Evolutionary conservation across 192 early-diverging fungal genomes (phyloP).

Genomic region (Umbelopsis vinacea): DNA sequence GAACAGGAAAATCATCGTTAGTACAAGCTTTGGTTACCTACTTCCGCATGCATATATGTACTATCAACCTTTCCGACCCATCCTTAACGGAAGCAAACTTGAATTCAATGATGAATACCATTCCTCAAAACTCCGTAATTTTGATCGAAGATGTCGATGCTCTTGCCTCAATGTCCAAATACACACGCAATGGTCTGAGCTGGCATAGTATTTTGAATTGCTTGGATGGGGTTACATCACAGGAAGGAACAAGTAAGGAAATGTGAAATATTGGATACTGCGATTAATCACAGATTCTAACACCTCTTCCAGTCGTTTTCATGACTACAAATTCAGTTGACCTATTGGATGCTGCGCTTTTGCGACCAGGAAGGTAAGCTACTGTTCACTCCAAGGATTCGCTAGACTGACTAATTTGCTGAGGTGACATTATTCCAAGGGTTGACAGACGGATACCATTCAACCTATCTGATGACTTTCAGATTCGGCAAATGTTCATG

Average conservation of each 20-base stretch:
- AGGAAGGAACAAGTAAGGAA: slow-evolving; percentile 11
- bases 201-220: neutral
- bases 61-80: slow-evolving; percentile 3
- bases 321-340: slow-evolving; percentile 12
- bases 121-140: neutral
- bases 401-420: neutral
- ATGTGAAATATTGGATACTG: too few species aligned
- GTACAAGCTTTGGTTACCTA: neutral
- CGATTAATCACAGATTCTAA: neutral
- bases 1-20: slow-evolving; percentile 16
- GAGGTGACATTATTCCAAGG: neutral
- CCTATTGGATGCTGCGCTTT: neutral
- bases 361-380: slow-evolving; percentile 10
- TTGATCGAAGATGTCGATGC: slow-evolving; percentile 18
- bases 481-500: slow-evolving; percentile 8
- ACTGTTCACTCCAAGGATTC: too few species aligned
- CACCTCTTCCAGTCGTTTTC: neutral
- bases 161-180: neutral
- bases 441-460: slow-evolving; percentile 1
- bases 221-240: slow-evolving; percentile 1
- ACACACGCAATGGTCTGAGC: neutral
- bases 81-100: neutral
- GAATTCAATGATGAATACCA: slow-evolving; percentile 3
- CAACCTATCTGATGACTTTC: slow-evolving; percentile 11
- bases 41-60: slow-evolving; percentile 6